Percentiles rank a stretch among this genome's conserved stretches.
These are phyloP conservation scores for Candida sonorensis DNA, from an alignment of 805 yeast species.

Conservation along the genomic window DNA sequence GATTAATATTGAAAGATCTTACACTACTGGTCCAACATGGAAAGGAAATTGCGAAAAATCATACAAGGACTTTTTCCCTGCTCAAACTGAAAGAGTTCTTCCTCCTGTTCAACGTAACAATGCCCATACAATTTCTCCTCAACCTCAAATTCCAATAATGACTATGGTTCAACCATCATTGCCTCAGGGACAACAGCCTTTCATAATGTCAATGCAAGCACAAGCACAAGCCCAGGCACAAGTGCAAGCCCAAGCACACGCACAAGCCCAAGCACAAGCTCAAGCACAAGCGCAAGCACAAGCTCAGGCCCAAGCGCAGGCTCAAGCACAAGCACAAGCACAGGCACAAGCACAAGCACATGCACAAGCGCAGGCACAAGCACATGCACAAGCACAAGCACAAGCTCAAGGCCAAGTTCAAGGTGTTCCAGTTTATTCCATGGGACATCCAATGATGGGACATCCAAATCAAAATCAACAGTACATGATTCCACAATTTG, in stretches of 20 bases:
- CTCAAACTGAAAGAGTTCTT: slow-evolving; percentile 22
- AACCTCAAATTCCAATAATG: slow-evolving; percentile 15
- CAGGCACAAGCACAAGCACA: slow-evolving; percentile 28
- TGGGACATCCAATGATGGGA: slow-evolving; percentile 3
- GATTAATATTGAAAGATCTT: slow-evolving; percentile 53
- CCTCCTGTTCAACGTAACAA: slow-evolving; percentile 17
- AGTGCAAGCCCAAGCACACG: slow-evolving; percentile 17
- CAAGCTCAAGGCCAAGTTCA: too few relatives aligned
- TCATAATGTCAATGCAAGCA: slow-evolving; percentile 6
- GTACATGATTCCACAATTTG: slow-evolving; percentile 3
- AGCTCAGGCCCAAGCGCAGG: slow-evolving; percentile 22
- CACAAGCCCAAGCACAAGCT: slow-evolving; percentile 34
- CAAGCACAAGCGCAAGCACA: slow-evolving; percentile 29
- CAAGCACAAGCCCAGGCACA: slow-evolving; percentile 13
- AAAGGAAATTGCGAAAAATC: slow-evolving; percentile 42
- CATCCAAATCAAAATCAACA: slow-evolving; percentile 10
- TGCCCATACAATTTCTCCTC: slow-evolving; percentile 14
- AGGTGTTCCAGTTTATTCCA: too few relatives aligned
- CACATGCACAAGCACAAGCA: too few relatives aligned
- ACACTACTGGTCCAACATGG: slow-evolving; percentile 77
- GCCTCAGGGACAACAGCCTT: slow-evolving; percentile 15
- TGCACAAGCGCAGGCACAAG: slow-evolving; percentile 1
- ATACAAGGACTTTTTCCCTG: slow-evolving; percentile 46
- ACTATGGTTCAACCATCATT: slow-evolving; percentile 14
- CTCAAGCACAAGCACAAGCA: slow-evolving; percentile 25